Percentiles rank a stretch among this genome's conserved stretches.
These are phyloP conservation scores for Kurtzmaniella cleridarum DNA, from an alignment of 805 yeast species.

Conservation along the genomic window DNA sequence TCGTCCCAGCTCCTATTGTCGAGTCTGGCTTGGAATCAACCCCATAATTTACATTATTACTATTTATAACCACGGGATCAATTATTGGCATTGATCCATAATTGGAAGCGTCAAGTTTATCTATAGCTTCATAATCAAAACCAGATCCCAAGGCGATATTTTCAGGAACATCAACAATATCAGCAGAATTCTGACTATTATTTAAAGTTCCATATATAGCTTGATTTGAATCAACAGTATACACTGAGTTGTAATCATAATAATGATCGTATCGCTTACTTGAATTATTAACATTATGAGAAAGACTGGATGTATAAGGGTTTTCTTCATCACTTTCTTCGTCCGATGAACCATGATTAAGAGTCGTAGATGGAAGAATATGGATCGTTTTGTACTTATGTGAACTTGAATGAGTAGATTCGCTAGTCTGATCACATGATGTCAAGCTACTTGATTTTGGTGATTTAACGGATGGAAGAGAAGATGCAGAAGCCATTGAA, in stretches of 20 bases:
- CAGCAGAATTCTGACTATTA: slow-evolving; percentile 18
- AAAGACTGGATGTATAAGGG: slow-evolving; percentile 47
- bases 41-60: slow-evolving; percentile 6
- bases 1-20: background rate
- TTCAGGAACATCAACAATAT: slow-evolving; percentile 43
- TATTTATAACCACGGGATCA: slow-evolving; percentile 12
- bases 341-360: slow-evolving; percentile 67
- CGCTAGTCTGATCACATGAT: slow-evolving; percentile 9
- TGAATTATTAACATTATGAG: slow-evolving; percentile 63
- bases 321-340: slow-evolving; percentile 59
- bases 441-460: slow-evolving; percentile 12
- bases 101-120: slow-evolving; percentile 15
- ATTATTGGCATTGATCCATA: slow-evolving; percentile 21
- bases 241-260: slow-evolving; percentile 78
- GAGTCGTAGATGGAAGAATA: slow-evolving; percentile 77
- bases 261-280: slow-evolving; percentile 69
- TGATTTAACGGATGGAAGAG: background rate
- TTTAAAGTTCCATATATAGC: slow-evolving; percentile 26
- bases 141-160: slow-evolving; percentile 37
- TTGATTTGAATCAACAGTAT: slow-evolving; percentile 46
- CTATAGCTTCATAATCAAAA: slow-evolving; percentile 32
- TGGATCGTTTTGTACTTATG: slow-evolving; percentile 57
- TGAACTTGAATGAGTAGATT: slow-evolving; percentile 23
- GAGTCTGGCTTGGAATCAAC: slow-evolving; percentile 1
- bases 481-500: background rate